A percentile compares a stretch with the other conserved stretches of the same genome.
These are phyloP conservation scores for Trichoderma guizhouense DNA, from an alignment of 2,329 filamentous ascomycete species.

Conservation along the genomic window DNA sequence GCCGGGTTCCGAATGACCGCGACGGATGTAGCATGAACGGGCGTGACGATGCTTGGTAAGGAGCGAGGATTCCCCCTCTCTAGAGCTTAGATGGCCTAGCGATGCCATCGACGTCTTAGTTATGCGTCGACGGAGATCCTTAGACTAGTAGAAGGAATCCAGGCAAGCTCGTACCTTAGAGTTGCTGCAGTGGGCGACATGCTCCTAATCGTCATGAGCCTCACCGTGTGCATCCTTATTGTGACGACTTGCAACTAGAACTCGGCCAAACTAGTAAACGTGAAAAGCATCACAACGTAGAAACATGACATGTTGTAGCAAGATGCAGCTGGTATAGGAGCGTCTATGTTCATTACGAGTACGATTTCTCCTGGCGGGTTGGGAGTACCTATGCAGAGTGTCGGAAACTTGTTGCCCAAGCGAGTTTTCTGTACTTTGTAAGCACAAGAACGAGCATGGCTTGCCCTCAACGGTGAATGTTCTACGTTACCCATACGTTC, in stretches of 20 bases:
- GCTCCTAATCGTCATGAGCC: neutral
- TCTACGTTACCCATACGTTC: slow-evolving; percentile 12
- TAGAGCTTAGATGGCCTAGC: neutral
- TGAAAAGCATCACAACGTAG: neutral
- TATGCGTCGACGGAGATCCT: neutral
- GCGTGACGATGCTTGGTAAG: neutral
- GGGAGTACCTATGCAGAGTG: neutral
- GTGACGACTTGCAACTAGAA: neutral
- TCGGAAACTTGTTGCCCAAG: neutral
- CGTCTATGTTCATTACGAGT: neutral
- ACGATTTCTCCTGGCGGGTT: neutral
- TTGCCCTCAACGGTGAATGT: neutral
- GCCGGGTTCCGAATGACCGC: neutral
- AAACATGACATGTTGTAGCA: neutral
- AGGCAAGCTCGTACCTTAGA: neutral
- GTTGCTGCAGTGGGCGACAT: neutral
- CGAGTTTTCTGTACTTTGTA: slow-evolving; percentile 5
- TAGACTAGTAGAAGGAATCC: neutral
- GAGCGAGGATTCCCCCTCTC: neutral
- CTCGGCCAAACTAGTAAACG: neutral
- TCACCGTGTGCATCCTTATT: neutral
- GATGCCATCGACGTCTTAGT: neutral
- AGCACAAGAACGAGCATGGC: slow-evolving; percentile 8
- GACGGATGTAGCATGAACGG: neutral
- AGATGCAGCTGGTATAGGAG: neutral